A percentile compares a stretch with the other conserved stretches of the same genome.
phyloP scores from a whole-genome alignment of 305 asterid genomes.

The Rubia occidens region DNA sequence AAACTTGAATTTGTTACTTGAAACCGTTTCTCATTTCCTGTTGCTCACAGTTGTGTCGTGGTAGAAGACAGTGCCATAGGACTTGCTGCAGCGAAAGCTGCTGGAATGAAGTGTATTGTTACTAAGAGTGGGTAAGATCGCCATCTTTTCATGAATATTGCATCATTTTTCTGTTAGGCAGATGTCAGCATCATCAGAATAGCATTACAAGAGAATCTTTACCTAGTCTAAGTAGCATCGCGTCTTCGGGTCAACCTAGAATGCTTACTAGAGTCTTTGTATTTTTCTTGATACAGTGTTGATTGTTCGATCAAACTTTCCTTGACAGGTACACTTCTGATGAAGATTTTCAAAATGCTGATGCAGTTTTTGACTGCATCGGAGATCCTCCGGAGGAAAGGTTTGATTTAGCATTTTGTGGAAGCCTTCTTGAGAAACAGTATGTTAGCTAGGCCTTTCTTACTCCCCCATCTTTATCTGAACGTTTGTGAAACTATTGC shows the following conservation, averaged over 20 bases:
- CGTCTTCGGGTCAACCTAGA: too few species aligned
- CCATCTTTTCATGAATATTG: background rate
- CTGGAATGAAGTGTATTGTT: constrained; percentile 91
- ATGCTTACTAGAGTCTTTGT: background rate
- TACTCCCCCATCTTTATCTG: background rate
- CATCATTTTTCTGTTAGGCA: background rate
- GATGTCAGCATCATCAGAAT: background rate
- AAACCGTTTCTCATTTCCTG: background rate
- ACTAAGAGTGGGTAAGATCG: constrained; percentile 81
- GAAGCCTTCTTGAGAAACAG: constrained; percentile 71
- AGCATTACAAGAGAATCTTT: background rate
- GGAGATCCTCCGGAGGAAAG: constrained; percentile 94
- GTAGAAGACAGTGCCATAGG: constrained; percentile 96
- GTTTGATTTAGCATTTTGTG: constrained; percentile 70
- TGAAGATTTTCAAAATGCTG: constrained; percentile 78
- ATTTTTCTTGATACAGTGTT: background rate
- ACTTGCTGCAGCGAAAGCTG: constrained; percentile 91
- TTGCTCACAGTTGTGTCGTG: constrained; percentile 65
- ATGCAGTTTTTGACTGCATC: constrained; percentile 91
- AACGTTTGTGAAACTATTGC: background rate
- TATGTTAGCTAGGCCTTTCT: constrained; percentile 34
- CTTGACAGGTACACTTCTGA: constrained; percentile 67
- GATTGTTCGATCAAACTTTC: background rate
- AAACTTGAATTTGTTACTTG: background rate
- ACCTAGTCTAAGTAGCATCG: background rate